Base-by-base conservation (phyloP, 768 basidiomycete species). In the Rhodotorula babjevae region DNA sequence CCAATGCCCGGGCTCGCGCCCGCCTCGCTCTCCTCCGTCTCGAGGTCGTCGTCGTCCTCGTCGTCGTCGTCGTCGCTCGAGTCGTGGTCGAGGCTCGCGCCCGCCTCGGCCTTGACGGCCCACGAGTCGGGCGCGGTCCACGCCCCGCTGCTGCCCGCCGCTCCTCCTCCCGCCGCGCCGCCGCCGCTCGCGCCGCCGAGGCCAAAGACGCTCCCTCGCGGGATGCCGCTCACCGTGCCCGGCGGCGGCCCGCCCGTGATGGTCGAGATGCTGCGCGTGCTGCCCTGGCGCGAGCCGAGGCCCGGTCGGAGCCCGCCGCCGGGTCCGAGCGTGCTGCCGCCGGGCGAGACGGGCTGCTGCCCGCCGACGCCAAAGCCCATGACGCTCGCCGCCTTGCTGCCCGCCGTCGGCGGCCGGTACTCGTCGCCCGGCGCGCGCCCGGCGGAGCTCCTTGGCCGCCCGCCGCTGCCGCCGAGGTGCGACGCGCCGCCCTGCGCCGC, bases 111-210 rank as follows among this genome's bases (percentile, higher is more conserved):
- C 58, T 78, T 76, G 18, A 84, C 83, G n/a, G 83, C 83, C 83
- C 83, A 84, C 33, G 82, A 82, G 72, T 84, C 83, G 4, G 83
- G 83, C 15, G 83, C 83, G 0, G 72, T 77, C 78, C 78, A 79
- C 6, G 75, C 63, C 7, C 70, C 74, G 10, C 60, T 47, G 31
- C 63, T 52, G 3, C 50, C 29, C 15, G 63, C 63, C 4, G n/a
- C n/a, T n/a, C 36, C 57, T 21, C 47, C 57, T 25, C 33, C 42
- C 49, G 63, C n/a, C 3, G 2, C 53, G 40, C 31, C 31, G 1
- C 18, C 27, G 36, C 12, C 63, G 31, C 40, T 15, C 56, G 50
- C 31, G 25, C 36, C 2, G 50, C 50, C 50, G 50, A 46, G 44
- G 3, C 44, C 44, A 15, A 52, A 52, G 4, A 52, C 50, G 50